A percentile compares a stretch with the other conserved stretches of the same genome.
These are phyloP conservation scores for Trypanosoma brucei DNA, from an alignment of 208 protist species.

Conservation along the genomic window DNA sequence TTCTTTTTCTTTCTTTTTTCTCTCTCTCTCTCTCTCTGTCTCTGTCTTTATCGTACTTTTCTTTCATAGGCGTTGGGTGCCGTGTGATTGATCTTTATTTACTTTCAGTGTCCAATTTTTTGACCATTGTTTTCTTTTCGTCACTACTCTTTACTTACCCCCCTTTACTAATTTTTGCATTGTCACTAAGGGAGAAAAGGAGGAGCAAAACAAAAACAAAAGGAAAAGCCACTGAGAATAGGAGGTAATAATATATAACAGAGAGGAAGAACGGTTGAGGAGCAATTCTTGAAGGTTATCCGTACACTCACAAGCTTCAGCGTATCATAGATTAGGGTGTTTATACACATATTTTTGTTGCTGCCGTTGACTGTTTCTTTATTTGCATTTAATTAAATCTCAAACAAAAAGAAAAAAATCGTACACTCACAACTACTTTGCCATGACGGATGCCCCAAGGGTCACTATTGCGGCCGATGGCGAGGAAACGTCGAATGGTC, in stretches of 20 bases:
- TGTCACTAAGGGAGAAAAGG: neutral
- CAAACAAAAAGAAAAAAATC: neutral
- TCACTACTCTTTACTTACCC: neutral
- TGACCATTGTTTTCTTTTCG: no score
- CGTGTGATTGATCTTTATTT: no score
- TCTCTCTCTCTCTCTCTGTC: no score
- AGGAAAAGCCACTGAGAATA: neutral
- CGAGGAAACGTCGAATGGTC: constrained; percentile 3
- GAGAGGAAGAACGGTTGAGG: no score
- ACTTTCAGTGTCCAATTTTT: no score
- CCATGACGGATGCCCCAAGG: neutral
- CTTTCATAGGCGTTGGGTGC: no score
- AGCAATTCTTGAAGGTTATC: no score
- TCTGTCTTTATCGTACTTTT: no score
- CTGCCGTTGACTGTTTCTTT: neutral
- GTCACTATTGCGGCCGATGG: neutral
- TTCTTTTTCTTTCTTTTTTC: no score
- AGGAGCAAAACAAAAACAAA: constrained; percentile 2
- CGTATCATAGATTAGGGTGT: neutral
- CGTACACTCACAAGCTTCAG: no score
- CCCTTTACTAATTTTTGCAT: neutral
- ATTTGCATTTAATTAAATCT: neutral
- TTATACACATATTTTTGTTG: neutral
- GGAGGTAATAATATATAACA: neutral
- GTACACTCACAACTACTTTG: neutral